phyloP scores from a whole-genome alignment of 129 eudicot species.

The Kitagawia praeruptora region DNA sequence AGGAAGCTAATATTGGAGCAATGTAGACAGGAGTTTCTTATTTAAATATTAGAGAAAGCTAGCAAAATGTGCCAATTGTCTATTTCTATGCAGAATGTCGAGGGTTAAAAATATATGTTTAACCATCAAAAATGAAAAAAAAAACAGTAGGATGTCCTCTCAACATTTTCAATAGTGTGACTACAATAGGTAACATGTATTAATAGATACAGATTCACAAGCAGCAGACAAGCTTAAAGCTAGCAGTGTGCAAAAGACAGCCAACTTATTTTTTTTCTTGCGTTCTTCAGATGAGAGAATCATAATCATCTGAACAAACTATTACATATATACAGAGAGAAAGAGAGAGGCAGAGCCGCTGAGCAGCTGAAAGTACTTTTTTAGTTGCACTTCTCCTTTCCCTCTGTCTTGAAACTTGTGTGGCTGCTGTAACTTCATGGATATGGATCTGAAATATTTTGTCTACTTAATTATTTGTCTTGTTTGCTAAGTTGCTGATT shows the following conservation, averaged over 20 bases:
- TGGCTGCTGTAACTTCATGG: too few species aligned
- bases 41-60: not conserved
- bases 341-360: conserved; percentile 8
- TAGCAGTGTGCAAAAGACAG: conserved; percentile 48
- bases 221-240: conserved; percentile 47
- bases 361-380: conserved; percentile 26
- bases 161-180: conserved; percentile 25
- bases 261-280: conserved; percentile 30
- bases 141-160: conserved; percentile 18
- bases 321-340: not conserved
- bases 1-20: too few species aligned
- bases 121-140: too few species aligned
- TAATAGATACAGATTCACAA: conserved; percentile 22
- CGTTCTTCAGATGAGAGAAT: conserved; percentile 10
- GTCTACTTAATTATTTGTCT: too few species aligned
- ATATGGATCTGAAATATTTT: too few species aligned
- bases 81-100: too few species aligned
- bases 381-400: conserved; percentile 16
- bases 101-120: too few species aligned
- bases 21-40: too few species aligned
- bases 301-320: conserved; percentile 21
- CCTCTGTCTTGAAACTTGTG: too few species aligned
- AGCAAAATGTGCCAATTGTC: not conserved
- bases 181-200: conserved; percentile 14
- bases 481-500: too few species aligned